Evolutionary conservation across 2,329 filamentous ascomycete species (phyloP).

Genomic region (Lasiodiplodia theobromae): DNA sequence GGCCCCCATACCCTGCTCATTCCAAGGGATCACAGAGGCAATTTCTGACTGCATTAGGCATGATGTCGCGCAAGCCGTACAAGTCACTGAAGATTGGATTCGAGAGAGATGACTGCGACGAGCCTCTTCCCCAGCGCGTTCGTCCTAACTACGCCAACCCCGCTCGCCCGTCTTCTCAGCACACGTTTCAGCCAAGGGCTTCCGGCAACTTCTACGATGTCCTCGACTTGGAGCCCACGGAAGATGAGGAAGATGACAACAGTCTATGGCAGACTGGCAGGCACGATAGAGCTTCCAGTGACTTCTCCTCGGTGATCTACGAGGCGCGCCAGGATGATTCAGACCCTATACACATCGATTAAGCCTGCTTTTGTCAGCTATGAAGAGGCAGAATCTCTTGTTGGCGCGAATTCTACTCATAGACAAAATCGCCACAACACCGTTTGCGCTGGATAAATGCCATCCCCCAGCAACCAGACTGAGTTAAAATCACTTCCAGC

Average conservation of each 20-base stretch:
- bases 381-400: not conserved
- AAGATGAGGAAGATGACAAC: conserved; percentile 30
- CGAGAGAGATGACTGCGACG: conserved; percentile 74
- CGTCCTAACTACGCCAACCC: not conserved
- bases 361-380: not conserved
- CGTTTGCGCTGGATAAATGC: not conserved
- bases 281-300: not conserved
- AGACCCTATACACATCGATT: not conserved
- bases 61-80: conserved; percentile 73
- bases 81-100: conserved; percentile 75
- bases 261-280: not conserved
- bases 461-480: not conserved
- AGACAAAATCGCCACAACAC: not conserved
- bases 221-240: conserved; percentile 39
- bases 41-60: conserved; percentile 60
- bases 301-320: not conserved
- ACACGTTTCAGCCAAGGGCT: not conserved
- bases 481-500: not conserved
- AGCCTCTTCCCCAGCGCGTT: not conserved
- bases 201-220: conserved; percentile 43
- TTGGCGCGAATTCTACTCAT: not conserved
- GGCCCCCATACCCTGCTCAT: too few species aligned
- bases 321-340: not conserved
- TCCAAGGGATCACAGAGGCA: not conserved
- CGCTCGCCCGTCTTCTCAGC: not conserved